Evolutionary conservation across 768 basidiomycete species (phyloP), one percentile per base, ranked within the genome.

Genomic region (Russula griseocarnosa): DNA sequence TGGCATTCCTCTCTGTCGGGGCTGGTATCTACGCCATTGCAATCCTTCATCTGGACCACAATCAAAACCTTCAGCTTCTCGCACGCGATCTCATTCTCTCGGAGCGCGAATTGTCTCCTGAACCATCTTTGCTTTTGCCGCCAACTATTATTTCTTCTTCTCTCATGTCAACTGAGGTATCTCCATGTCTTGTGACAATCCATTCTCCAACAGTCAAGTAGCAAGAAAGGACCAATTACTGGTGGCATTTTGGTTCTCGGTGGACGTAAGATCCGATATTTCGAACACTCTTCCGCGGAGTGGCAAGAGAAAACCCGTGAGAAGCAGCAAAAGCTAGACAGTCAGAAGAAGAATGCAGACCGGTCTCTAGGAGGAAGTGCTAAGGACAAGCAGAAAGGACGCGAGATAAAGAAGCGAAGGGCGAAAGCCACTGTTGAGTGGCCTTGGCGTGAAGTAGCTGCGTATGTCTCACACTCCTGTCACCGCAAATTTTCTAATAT

Each of bases 211-310:
- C 70, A 2, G 75, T 75, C 28, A 24, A 46, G 50, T 20, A 34
- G 18, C 72, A 76, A 0, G 26, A 74, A 76, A 4, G 63, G 64
- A n/a, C 63, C 65, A 5, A 75, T 81, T 61, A 74, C 76, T n/a
- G 90, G 88, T n/a, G 90, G 87, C 20, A 73, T 92, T 10, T 73
- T 93, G 28, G 78, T 93, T 6, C 69, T 88, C 1, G 90, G 91
- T 60, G 89, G 88, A 0, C 79, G 77, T 30, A 84, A 83, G 71
- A 77, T 92, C 50, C 70, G 85, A 22, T 75, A 88, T 6, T 90
- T 82, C 65, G 87, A 87, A 61, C 66, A 86, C 51, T 77, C 83
- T 9, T 77, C 79, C 11, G 69, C 70, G 34, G 76, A 81, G 5
- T 76, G 73, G 8, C 79, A 83, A 69, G 78, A 79, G 47, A 84